Percentiles rank a stretch among this genome's conserved stretches.
Conservation (phyloP, 1,284 basidiomycete species). For the Ceraceosorus guamensis region DNA sequence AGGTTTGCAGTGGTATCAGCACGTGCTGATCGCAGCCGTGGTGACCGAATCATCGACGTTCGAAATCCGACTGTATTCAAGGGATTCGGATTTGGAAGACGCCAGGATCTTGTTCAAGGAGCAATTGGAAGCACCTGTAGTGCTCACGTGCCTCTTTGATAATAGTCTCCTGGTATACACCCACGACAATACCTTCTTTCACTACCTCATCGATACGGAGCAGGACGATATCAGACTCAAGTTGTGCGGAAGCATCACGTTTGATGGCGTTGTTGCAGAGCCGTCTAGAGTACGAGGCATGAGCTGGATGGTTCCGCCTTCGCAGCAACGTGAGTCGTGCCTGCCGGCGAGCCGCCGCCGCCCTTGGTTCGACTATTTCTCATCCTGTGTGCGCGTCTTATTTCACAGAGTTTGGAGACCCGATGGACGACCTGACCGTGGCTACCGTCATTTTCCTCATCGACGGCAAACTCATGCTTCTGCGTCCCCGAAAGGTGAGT, state of each 20-base stretch:
- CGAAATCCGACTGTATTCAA: slow-evolving; percentile 79
- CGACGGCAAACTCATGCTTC: slow-evolving; percentile 79
- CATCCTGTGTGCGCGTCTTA: not conserved
- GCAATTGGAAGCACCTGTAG: slow-evolving; percentile 57
- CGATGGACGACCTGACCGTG: slow-evolving; percentile 81
- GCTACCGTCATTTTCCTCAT: slow-evolving; percentile 95
- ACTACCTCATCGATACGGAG: slow-evolving; percentile 85
- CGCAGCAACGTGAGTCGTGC: slow-evolving; percentile 71
- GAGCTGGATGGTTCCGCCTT: slow-evolving; percentile 92
- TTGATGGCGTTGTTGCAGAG: slow-evolving; percentile 78
- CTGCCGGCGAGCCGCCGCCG: too few relatives aligned
- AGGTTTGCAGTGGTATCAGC: slow-evolving; percentile 92
- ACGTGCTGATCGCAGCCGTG: slow-evolving; percentile 79
- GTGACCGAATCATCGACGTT: slow-evolving; percentile 46
- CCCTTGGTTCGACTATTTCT: not conserved
- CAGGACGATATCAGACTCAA: slow-evolving; percentile 70
- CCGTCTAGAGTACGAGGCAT: slow-evolving; percentile 79
- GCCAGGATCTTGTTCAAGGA: slow-evolving; percentile 78
- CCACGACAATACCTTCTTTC: slow-evolving; percentile 85
- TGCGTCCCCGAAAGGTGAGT: slow-evolving; percentile 52
- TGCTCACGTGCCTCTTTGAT: slow-evolving; percentile 68
- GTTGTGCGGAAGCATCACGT: slow-evolving; percentile 88
- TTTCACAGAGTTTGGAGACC: slow-evolving; percentile 75
- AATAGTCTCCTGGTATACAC: slow-evolving; percentile 96
- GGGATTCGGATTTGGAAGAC: slow-evolving; percentile 81